These are phyloP conservation scores for Amanita molliuscula DNA, from an alignment of 768 basidiomycete species.

Conservation along the genomic window DNA sequence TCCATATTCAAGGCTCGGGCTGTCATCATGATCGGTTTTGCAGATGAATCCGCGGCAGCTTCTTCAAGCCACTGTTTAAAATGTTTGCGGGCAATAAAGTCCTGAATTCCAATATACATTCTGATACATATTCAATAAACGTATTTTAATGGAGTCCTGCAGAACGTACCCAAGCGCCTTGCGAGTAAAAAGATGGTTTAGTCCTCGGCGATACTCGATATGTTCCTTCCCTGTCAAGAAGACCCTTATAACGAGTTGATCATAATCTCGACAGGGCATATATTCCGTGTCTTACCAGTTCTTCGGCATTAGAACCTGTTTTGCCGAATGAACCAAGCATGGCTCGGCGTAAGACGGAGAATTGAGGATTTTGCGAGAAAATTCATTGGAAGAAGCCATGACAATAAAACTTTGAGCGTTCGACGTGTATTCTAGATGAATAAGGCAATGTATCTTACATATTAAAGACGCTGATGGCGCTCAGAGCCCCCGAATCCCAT, in stretches of 20 bases:
- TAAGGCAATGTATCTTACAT: conserved; percentile 47
- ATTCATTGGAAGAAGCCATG: conserved; percentile 92
- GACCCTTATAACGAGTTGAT: conserved; percentile 49
- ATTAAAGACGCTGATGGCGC: conserved; percentile 92
- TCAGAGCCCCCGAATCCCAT: conserved; percentile 85
- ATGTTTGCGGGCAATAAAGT: conserved; percentile 69
- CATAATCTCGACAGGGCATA: neutral
- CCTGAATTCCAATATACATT: conserved; percentile 79
- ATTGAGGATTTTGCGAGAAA: conserved; percentile 91
- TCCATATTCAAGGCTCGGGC: conserved; percentile 96
- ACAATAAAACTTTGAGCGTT: conserved; percentile 77
- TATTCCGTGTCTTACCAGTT: conserved; percentile 57
- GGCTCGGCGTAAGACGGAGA: conserved; percentile 90
- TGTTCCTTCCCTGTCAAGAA: conserved; percentile 92
- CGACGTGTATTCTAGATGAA: conserved; percentile 2
- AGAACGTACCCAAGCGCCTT: conserved; percentile 76
- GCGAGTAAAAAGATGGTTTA: conserved; percentile 90
- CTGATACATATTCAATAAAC: conserved; percentile 16
- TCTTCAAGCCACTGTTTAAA: conserved; percentile 62
- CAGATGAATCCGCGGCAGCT: conserved; percentile 34
- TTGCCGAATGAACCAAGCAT: conserved; percentile 87
- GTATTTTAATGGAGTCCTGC: neutral
- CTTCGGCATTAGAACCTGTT: conserved; percentile 70
- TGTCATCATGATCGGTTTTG: conserved; percentile 75
- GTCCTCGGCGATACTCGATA: conserved; percentile 84